These are phyloP conservation scores for Geotrichum candidum DNA, from an alignment of 1,139 yeast genomes.

Conservation along the genomic window DNA sequence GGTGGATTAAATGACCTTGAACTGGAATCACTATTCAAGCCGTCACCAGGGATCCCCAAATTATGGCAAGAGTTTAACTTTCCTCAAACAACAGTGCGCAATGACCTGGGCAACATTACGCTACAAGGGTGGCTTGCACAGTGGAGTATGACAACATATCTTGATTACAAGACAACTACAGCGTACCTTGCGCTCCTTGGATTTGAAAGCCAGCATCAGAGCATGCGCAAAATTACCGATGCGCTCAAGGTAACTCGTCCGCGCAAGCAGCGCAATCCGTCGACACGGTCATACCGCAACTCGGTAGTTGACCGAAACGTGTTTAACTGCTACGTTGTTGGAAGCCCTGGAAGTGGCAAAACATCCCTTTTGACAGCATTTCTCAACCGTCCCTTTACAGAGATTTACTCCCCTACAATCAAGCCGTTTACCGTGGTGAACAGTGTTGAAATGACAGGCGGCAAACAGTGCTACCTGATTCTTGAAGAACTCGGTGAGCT, in stretches of 20 bases:
- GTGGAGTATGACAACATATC: slow-evolving; percentile 91
- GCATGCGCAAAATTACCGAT: slow-evolving; percentile 40
- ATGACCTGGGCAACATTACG: slow-evolving; percentile 83
- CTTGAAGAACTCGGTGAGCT: slow-evolving; percentile 85
- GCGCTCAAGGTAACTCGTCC: slow-evolving; percentile 83
- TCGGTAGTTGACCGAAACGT: slow-evolving; percentile 78
- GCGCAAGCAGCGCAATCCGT: slow-evolving; percentile 47
- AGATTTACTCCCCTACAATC: slow-evolving; percentile 72
- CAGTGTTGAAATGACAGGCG: slow-evolving; percentile 91
- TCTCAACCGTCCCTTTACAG: slow-evolving; percentile 66
- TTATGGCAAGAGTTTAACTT: slow-evolving; percentile 82
- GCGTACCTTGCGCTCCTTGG: slow-evolving; percentile 89
- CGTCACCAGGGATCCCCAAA: slow-evolving; percentile 89
- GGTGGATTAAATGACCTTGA: slow-evolving; percentile 84
- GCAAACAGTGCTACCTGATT: slow-evolving; percentile 88
- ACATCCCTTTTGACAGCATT: slow-evolving; percentile 78
- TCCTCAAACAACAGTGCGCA: slow-evolving; percentile 81
- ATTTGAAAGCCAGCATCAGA: slow-evolving; percentile 46
- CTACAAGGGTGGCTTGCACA: slow-evolving; percentile 98
- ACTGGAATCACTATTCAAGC: slow-evolving; percentile 59
- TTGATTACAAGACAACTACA: slow-evolving; percentile 76
- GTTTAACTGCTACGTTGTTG: slow-evolving; percentile 81
- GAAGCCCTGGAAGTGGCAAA: slow-evolving; percentile 79
- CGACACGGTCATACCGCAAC: slow-evolving; percentile 57
- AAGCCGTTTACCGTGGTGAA: slow-evolving; percentile 79